Conservation (phyloP, 768 basidiomycete genomes). For the Mrakia gelida region DNA sequence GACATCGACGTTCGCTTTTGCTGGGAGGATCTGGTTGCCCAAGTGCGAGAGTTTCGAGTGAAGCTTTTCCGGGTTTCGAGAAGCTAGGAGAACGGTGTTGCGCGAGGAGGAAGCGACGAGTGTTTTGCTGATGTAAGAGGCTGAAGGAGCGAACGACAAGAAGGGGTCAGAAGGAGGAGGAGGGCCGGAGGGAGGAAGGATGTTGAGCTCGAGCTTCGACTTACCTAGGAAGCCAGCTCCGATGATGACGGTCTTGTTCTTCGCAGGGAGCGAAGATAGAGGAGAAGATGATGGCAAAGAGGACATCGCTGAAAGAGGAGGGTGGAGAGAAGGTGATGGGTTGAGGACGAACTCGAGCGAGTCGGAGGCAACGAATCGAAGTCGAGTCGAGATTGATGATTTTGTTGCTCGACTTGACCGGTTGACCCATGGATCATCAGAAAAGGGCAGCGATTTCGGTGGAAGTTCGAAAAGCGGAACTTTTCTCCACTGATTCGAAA, state of each 20-base stretch:
- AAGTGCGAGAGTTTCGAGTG: constrained; percentile 41
- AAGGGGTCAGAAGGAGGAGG: too few relatives aligned
- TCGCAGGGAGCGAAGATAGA: background rate
- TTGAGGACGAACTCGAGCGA: too few relatives aligned
- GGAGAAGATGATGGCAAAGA: too few relatives aligned
- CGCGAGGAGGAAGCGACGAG: constrained; percentile 48
- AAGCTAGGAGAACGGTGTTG: constrained; percentile 57
- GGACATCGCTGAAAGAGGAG: too few relatives aligned
- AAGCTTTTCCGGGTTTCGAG: constrained; percentile 54
- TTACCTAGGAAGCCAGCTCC: constrained; percentile 60
- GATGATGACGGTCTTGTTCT: constrained; percentile 47
- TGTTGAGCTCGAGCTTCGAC: constrained; percentile 14
- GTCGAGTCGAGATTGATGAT: too few relatives aligned
- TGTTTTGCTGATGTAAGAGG: constrained; percentile 58
- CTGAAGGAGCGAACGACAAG: constrained; percentile 41
- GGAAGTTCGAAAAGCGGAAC: too few relatives aligned
- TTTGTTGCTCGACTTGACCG: too few relatives aligned
- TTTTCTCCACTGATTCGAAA: too few relatives aligned
- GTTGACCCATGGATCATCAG: too few relatives aligned
- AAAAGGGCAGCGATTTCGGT: too few relatives aligned
- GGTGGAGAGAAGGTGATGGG: too few relatives aligned
- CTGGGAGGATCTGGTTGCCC: constrained; percentile 48
- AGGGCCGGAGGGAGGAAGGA: background rate
- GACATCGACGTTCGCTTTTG: constrained; percentile 52
- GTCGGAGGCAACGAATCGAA: too few relatives aligned